Conservation (phyloP, 192 early-diverging fungal genomes). For the Lobosporangium transversale region DNA sequence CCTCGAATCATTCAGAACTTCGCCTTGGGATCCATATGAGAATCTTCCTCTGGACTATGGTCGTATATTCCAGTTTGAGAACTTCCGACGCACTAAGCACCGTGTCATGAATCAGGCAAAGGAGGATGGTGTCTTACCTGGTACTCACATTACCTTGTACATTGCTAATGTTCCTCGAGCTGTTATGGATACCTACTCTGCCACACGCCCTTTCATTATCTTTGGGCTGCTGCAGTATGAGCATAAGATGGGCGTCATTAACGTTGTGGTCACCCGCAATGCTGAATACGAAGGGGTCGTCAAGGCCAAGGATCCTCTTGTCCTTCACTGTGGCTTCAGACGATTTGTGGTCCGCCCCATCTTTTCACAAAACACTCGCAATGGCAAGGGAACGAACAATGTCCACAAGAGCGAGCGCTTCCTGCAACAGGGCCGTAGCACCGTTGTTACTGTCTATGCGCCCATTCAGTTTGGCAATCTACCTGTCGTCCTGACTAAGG, state of each 20-base stretch:
- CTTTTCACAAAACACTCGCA: slow-evolving; percentile 87
- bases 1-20: slow-evolving; percentile 92
- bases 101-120: slow-evolving; percentile 70
- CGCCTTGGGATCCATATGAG: slow-evolving; percentile 98
- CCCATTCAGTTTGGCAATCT: slow-evolving; percentile 91
- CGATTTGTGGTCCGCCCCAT: slow-evolving; percentile 86
- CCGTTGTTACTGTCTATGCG: slow-evolving; percentile 89
- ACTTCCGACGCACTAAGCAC: slow-evolving; percentile 82
- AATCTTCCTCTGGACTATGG: slow-evolving; percentile 96
- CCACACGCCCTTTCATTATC: slow-evolving; percentile 61
- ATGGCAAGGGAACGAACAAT: slow-evolving; percentile 84
- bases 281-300: slow-evolving; percentile 81
- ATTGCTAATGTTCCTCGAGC: slow-evolving; percentile 73
- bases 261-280: slow-evolving; percentile 79
- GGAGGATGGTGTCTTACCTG: slow-evolving; percentile 65
- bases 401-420: slow-evolving; percentile 97
- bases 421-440: slow-evolving; percentile 74
- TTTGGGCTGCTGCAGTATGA: slow-evolving; percentile 82
- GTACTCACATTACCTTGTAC: slow-evolving; percentile 79
- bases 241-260: slow-evolving; percentile 92
- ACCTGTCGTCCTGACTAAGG: slow-evolving; percentile 86
- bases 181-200: slow-evolving; percentile 63
- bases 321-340: slow-evolving; percentile 90
- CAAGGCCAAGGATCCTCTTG: slow-evolving; percentile 92
- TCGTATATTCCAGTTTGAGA: slow-evolving; percentile 97